Conservation (phyloP, 352 stramenopile species). For the Pythium monospermum region DNA sequence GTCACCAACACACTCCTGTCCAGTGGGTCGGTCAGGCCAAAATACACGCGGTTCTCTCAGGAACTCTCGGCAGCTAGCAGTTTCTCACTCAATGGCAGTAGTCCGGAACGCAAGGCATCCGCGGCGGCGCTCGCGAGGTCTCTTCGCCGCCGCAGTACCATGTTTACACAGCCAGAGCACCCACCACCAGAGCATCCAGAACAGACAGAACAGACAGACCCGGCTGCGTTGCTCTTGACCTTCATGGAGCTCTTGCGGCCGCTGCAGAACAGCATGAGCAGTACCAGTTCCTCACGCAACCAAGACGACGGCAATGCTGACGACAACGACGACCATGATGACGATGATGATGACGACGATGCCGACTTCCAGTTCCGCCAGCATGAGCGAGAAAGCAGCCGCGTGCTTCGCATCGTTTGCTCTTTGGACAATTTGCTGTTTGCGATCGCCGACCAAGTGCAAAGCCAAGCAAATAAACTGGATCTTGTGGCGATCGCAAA, state of each 20-base stretch:
- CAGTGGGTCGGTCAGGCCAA: too few species aligned
- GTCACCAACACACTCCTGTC: too few species aligned
- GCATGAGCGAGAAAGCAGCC: constrained; percentile 44
- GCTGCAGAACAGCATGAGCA: constrained; percentile 43
- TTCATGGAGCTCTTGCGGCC: constrained; percentile 54
- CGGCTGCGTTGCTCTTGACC: constrained; percentile 4
- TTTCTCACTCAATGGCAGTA: too few species aligned
- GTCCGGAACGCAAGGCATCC: not conserved
- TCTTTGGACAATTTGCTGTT: constrained; percentile 64
- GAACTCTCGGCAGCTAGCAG: not conserved
- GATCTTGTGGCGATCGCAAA: constrained; percentile 35
- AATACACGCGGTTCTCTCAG: too few species aligned
- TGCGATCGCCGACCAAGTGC: constrained; percentile 34
- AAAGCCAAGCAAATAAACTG: constrained; percentile 44
- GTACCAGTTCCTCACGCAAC: not conserved
- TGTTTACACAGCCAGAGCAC: too few species aligned
- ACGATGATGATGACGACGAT: constrained; percentile 10
- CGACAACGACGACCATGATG: constrained; percentile 37
- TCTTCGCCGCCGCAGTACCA: not conserved
- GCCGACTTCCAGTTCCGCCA: constrained; percentile 19
- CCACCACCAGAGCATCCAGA: not conserved
- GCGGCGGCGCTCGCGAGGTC: not conserved
- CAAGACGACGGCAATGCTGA: constrained; percentile 23
- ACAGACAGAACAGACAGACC: not conserved
- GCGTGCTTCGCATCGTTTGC: constrained; percentile 59